Base-by-base conservation (phyloP, 352 stramenopile species). In the Phytophthora idaei region DNA sequence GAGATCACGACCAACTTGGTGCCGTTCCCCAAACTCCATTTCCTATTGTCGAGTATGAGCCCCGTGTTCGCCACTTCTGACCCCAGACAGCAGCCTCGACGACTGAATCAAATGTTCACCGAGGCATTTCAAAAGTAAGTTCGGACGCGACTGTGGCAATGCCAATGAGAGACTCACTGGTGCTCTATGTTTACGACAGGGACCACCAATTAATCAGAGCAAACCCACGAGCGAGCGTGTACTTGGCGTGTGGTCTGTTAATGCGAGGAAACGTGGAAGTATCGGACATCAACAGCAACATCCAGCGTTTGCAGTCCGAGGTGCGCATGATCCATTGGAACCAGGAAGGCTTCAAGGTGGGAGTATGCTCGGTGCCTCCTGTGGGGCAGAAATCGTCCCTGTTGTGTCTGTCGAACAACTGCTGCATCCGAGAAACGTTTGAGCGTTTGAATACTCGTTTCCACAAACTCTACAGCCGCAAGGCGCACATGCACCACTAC, bases 1-100 rank as follows among this genome's bases (percentile, higher is more conserved):
- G 97, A 99, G 82, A 99, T 99, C 86, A 97, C 98, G 75, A 99
- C 97, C 64, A 99, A 99, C 83, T 87, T 99, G 74, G 97, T 99
- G 41, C 97, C 98, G 34, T 99, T 99, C 74, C 97, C 97, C 25
- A 97, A 97, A 63, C 98, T 99, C 55, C 97, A 99, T 73, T 99
- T 99, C 77, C 91, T 99, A 73, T 83, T 99, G 39, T 87, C 85
- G 10, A 94, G 85, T 47, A 87, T 92, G 69, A 89, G 78, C 21
- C 83, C 85, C 10, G 70, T 90, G 59, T 83, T 86, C 17, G 44
- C 76, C 7, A 87, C 67, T 0, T 49, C 51, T 0, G 78, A 90
- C 27, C 68, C 77, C 9, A 76, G 81, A 2, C 80, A 89, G 55
- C 81, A 92, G 44, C 78, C 79, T 31, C 71, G 79, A 1, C 65